Evolutionary conservation across 2,329 filamentous ascomycete genomes (phyloP).

Genomic region (Epichloe sibirici): DNA sequence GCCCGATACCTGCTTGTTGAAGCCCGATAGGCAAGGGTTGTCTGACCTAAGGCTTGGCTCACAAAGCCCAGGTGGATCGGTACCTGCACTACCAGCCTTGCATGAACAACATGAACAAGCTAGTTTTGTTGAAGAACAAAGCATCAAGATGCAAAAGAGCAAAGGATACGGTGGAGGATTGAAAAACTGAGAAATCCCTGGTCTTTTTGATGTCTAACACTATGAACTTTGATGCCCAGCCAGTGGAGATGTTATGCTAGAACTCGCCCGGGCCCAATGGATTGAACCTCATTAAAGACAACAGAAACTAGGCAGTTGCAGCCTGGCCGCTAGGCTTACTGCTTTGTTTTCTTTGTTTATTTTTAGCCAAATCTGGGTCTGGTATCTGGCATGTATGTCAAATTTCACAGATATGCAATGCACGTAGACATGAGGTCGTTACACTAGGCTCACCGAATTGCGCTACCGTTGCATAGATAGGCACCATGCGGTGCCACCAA

Average conservation of each 20-base stretch:
- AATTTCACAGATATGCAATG: constrained; percentile 1
- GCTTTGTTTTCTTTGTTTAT: background rate
- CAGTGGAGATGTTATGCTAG: background rate
- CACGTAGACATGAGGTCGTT: background rate
- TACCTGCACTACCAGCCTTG: constrained; percentile 4
- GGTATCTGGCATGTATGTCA: background rate
- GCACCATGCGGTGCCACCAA: constrained; percentile 1
- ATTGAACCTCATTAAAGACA: no score
- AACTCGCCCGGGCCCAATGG: background rate
- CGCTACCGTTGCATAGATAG: background rate
- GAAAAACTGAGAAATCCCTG: background rate
- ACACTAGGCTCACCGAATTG: constrained; percentile 1
- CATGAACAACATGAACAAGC: constrained; percentile 4
- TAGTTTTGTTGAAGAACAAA: background rate
- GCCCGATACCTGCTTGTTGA: constrained; percentile 3
- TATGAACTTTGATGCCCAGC: constrained; percentile 4
- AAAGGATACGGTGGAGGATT: constrained; percentile 1
- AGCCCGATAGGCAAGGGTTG: constrained; percentile 4
- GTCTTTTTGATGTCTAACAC: background rate
- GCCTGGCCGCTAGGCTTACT: background rate
- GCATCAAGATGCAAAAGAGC: background rate
- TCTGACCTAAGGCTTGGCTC: background rate
- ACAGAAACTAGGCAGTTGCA: no score
- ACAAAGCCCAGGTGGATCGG: constrained; percentile 1
- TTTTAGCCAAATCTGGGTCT: background rate